These are phyloP conservation scores for Penicillium sp. DNA, from an alignment of 2,329 filamentous ascomycete genomes.

Conservation along the genomic window DNA sequence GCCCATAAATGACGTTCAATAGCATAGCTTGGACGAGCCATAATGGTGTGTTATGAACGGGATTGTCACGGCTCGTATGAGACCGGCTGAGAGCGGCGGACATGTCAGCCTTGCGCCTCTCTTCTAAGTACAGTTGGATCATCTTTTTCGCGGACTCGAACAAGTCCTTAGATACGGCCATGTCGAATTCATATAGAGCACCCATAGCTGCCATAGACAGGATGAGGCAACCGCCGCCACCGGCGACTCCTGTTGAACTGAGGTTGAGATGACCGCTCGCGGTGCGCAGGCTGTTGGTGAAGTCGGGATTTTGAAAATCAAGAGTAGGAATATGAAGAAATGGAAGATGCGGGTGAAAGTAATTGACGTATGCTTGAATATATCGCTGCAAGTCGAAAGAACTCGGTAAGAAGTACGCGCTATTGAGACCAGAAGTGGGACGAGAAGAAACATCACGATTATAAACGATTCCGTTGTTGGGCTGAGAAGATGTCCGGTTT, in stretches of 20 bases:
- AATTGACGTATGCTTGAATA: slow-evolving; percentile 82
- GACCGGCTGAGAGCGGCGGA: slow-evolving; percentile 55
- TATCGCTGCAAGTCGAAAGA: slow-evolving; percentile 85
- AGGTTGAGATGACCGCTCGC: slow-evolving; percentile 51
- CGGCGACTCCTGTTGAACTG: slow-evolving; percentile 55
- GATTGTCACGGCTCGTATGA: slow-evolving; percentile 53
- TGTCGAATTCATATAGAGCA: slow-evolving; percentile 82
- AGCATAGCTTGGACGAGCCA: slow-evolving; percentile 98
- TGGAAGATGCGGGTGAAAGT: slow-evolving; percentile 92
- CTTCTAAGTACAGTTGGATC: slow-evolving; percentile 89
- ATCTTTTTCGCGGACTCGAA: slow-evolving; percentile 94
- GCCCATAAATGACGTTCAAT: slow-evolving; percentile 90
- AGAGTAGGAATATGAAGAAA: slow-evolving; percentile 89
- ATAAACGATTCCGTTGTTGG: slow-evolving; percentile 49
- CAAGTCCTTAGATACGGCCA: slow-evolving; percentile 72
- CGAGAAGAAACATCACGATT: slow-evolving; percentile 34
- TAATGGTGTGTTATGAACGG: slow-evolving; percentile 72
- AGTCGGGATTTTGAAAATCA: slow-evolving; percentile 76
- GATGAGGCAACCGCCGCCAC: slow-evolving; percentile 80
- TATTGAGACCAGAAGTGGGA: slow-evolving; percentile 32
- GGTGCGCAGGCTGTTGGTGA: slow-evolving; percentile 57
- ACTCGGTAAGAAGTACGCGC: slow-evolving; percentile 61
- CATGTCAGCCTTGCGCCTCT: slow-evolving; percentile 81
- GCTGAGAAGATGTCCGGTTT: slow-evolving; percentile 58
- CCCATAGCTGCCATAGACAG: slow-evolving; percentile 85